Base-by-base conservation (phyloP, 164 flowering plant species). In the Hamamelis virginiana region DNA sequence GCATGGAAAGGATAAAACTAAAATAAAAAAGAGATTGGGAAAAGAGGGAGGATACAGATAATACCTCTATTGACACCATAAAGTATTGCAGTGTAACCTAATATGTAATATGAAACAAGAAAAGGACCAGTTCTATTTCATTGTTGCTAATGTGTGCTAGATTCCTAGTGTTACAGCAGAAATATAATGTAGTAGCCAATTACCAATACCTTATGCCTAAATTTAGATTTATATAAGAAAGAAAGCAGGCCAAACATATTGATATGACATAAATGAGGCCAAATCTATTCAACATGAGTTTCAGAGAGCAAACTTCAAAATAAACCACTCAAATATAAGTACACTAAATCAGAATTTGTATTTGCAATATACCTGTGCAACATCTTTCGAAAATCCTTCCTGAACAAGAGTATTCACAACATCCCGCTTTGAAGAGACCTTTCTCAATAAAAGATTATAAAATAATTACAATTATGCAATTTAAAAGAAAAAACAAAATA, bases 331-430 rank as follows among this genome's bases (percentile, higher is more conserved):
- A 43, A 3, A 63, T n/a, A 8, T 45, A 44, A 43, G 50, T 41
- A 41, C 9, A 26, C 47, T 11, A 41, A 62, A 62, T 11, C 10
- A 33, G 26, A 23, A 44, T 43, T 8, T 9, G 15, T 9, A 16
- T n/a, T 50, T 12, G 44, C 22, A 41, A 25, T 44, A 63, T 81
- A 92, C 98, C 97, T 87, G 97, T 58, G 98, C 96, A 47, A 95
- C 96, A 78, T 89, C 97, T 65, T 77, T 86, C 12, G 98, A 92
- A 73, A 91, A 92, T 16, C 97, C 97, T 68, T 84, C 81, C 72
- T 72, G 80, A 66, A 86, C 50, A 59, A 95, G 97, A 76, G 92
- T 87, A 70, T 75, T 71, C 23, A 92, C 75, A 67, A 92, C 66
- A 27, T 83, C 89, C 66, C 76, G 76, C 83, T 87, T 95, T 61